Percentiles rank a stretch among this genome's conserved stretches.
Evolutionary conservation across 164 flowering plant species (phyloP).

Genomic region (Magnolia changhungtana): DNA sequence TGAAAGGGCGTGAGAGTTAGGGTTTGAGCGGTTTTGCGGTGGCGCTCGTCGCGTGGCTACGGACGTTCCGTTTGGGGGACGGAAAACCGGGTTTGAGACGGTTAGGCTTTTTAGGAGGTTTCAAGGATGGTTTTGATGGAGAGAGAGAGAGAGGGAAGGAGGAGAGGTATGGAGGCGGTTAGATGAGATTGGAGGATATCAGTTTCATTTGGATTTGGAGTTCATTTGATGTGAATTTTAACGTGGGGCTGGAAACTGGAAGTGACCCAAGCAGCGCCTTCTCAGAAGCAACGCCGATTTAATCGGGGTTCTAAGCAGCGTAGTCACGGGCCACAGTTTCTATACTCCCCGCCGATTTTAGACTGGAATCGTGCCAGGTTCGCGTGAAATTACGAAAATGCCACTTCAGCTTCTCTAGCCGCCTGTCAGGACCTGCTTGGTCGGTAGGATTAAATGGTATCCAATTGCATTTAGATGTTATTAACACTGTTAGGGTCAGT

Average conservation of each 20-base stretch:
- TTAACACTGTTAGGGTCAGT: too few relatives aligned
- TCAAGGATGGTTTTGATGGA: background rate
- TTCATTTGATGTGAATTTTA: conserved; percentile 33
- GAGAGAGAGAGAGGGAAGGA: conserved; percentile 5
- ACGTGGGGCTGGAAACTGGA: background rate
- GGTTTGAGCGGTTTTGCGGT: background rate
- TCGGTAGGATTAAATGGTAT: too few relatives aligned
- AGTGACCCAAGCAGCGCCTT: conserved; percentile 8
- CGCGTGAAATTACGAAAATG: too few relatives aligned
- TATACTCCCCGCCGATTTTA: background rate
- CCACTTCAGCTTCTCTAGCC: too few relatives aligned
- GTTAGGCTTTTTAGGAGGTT: background rate
- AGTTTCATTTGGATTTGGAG: conserved; percentile 31
- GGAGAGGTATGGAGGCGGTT: background rate
- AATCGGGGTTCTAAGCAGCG: conserved; percentile 8
- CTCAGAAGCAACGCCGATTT: conserved; percentile 36
- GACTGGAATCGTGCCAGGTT: too few relatives aligned
- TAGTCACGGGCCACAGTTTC: background rate
- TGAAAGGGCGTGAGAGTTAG: background rate
- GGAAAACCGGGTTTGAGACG: background rate
- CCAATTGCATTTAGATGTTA: too few relatives aligned
- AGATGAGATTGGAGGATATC: conserved; percentile 2
- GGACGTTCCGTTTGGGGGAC: background rate
- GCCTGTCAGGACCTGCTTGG: too few relatives aligned
- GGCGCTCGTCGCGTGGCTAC: background rate